Conservation (phyloP, 257 asterid species). For the Osmanthus fragrans region DNA sequence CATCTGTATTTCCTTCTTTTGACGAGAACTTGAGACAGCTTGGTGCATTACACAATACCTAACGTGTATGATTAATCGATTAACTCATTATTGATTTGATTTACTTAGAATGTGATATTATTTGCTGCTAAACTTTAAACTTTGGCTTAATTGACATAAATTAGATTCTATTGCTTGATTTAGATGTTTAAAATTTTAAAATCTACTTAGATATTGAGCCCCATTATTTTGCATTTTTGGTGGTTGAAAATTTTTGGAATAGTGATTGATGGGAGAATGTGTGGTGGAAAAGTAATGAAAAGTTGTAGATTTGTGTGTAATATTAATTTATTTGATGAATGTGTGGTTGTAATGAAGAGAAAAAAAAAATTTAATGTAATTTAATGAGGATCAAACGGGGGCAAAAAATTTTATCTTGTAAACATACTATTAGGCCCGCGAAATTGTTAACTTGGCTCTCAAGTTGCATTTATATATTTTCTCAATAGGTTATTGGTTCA, state of each 20-base stretch:
- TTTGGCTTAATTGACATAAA: not conserved
- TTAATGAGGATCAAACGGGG: no score
- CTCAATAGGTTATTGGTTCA: slow-evolving; percentile 62
- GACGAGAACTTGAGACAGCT: not conserved
- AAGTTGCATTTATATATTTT: slow-evolving; percentile 3
- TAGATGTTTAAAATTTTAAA: not conserved
- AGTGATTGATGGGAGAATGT: no score
- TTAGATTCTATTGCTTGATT: not conserved
- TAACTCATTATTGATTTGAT: not conserved
- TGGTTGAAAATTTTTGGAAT: no score
- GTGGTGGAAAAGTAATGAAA: no score
- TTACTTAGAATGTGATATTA: not conserved
- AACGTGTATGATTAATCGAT: no score
- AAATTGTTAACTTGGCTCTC: not conserved
- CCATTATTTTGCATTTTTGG: no score
- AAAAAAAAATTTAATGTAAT: no score
- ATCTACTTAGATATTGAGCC: not conserved
- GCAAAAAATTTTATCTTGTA: not conserved
- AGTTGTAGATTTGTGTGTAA: no score
- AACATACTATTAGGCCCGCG: no score
- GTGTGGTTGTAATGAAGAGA: no score
- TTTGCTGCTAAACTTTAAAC: not conserved
- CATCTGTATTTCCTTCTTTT: not conserved
- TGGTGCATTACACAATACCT: no score
- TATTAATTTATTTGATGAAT: no score